Conservation (phyloP, 2,329 filamentous ascomycete genomes). For the Rutstroemia sp. region DNA sequence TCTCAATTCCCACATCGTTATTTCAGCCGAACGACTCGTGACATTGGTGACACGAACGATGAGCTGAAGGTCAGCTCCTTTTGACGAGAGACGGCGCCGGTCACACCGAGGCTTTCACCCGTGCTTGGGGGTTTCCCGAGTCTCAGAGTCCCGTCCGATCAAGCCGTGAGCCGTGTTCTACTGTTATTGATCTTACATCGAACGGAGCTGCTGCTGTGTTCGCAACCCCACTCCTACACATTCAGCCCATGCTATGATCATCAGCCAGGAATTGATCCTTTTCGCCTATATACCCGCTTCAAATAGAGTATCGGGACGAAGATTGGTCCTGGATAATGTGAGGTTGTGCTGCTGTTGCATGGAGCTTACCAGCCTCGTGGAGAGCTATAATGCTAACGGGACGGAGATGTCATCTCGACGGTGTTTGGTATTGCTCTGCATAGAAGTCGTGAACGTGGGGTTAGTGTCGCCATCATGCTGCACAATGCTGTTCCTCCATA, state of each 20-base stretch:
- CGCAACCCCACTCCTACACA: conserved; percentile 11
- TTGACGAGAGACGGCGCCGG: conserved; percentile 4
- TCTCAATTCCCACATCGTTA: background rate
- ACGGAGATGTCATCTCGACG: background rate
- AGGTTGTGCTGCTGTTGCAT: background rate
- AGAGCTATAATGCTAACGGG: background rate
- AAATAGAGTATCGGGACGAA: conserved; percentile 11
- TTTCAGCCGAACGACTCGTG: conserved; percentile 2
- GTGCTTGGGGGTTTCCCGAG: background rate
- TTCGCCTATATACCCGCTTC: conserved; percentile 16
- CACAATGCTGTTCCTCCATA: background rate
- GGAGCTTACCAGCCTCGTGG: background rate
- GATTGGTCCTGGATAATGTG: conserved; percentile 1
- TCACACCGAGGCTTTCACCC: conserved; percentile 3
- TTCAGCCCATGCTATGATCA: conserved; percentile 4
- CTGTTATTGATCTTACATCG: conserved; percentile 1
- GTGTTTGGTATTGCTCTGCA: conserved; percentile 5
- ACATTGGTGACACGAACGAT: conserved; percentile 4
- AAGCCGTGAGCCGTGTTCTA: background rate
- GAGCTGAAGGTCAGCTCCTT: conserved; percentile 6
- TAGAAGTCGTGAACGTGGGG: background rate
- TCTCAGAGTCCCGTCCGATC: background rate
- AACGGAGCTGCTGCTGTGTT: conserved; percentile 5
- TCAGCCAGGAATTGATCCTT: conserved; percentile 5
- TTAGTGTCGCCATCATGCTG: background rate